Base-by-base conservation (phyloP, 2,329 filamentous ascomycete genomes). In the Neofusicoccum sp. region DNA sequence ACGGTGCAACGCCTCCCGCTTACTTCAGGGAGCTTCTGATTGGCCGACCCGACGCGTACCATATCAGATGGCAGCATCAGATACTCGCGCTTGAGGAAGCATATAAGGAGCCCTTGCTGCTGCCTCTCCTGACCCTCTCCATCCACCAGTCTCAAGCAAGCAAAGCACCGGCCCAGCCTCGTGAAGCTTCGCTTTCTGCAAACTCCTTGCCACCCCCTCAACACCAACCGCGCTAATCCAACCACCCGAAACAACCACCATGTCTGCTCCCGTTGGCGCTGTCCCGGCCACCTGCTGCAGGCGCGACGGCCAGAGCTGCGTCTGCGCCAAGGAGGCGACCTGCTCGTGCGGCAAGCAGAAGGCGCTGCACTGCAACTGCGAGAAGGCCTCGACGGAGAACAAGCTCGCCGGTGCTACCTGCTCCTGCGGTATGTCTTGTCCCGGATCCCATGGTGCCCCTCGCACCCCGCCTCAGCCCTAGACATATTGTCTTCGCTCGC, bases 311-410 rank as follows among this genome's bases (percentile, higher is more conserved):
- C 79, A 78, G 68, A 75, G 78, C 69, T 87, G 85, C 68, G 80
- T 82, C 66, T 85, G 83, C 68, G 82, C 82, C 40, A 76, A 80
- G 58, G 82, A 86, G 68, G 83, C 84, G 64, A 85, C 77, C 63
- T 96, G 92, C 85, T 96, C 91, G 14, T 98, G 93, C 75, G 93
- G 93, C 72, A 87, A 96, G 81, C 84, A 95, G 73, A 85, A 87
- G 3, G 93, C 93, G 53, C 86, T 96, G 51, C 83, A 93, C 74
- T 98, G 93, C 85, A 89, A 82, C 64, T 97, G 93, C 80, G 86
- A 86, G 69, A 93, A 91, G 76, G 84, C 92, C 3, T 65, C 82
- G 3, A 77, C 80, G 14, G 93, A 97, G 82, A 97, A 97, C 82
- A 78, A 78, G 41, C 73, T 90, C 60, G 75, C 80, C 6, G 91